Conservation (phyloP, 768 basidiomycete genomes). For the Sarcodon aspratus region DNA sequence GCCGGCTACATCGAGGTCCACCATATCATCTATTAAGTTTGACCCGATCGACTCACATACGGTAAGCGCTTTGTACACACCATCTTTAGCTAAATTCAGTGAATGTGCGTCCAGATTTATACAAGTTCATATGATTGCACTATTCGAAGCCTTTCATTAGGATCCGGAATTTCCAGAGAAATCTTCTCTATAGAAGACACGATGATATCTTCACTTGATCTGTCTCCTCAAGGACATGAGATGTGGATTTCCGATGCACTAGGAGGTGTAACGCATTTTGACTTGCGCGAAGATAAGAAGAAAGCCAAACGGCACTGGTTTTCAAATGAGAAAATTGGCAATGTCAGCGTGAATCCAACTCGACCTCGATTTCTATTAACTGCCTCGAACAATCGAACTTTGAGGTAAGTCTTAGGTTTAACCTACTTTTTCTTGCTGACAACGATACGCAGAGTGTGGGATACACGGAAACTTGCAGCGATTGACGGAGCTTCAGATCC, state of each 20-base stretch:
- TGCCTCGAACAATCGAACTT: slow-evolving; percentile 58
- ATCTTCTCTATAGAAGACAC: slow-evolving; percentile 49
- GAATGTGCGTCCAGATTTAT: slow-evolving; percentile 39
- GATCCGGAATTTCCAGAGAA: slow-evolving; percentile 60
- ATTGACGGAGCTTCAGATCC: slow-evolving; percentile 20
- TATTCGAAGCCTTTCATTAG: slow-evolving; percentile 61
- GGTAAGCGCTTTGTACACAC: slow-evolving; percentile 25
- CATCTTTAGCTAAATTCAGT: neutral
- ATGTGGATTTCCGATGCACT: slow-evolving; percentile 75
- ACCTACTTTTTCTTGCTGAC: neutral
- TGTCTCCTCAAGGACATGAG: slow-evolving; percentile 57
- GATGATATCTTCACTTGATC: slow-evolving; percentile 62
- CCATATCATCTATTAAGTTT: slow-evolving; percentile 68
- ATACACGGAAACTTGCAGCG: slow-evolving; percentile 49
- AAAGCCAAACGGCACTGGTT: slow-evolving; percentile 51
- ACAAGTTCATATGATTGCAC: slow-evolving; percentile 80
- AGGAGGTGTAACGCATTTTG: slow-evolving; percentile 67
- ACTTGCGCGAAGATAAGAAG: slow-evolving; percentile 50
- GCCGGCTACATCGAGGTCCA: slow-evolving; percentile 73
- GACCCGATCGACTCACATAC: slow-evolving; percentile 68
- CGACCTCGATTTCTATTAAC: slow-evolving; percentile 57
- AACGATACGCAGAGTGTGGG: slow-evolving; percentile 54
- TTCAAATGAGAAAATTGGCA: slow-evolving; percentile 67
- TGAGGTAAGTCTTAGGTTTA: slow-evolving; percentile 40
- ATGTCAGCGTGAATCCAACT: slow-evolving; percentile 68